Percentiles rank a stretch among this genome's conserved stretches.
phyloP scores from a whole-genome alignment of 768 basidiomycete species.

The Phaffia tasmanica region DNA sequence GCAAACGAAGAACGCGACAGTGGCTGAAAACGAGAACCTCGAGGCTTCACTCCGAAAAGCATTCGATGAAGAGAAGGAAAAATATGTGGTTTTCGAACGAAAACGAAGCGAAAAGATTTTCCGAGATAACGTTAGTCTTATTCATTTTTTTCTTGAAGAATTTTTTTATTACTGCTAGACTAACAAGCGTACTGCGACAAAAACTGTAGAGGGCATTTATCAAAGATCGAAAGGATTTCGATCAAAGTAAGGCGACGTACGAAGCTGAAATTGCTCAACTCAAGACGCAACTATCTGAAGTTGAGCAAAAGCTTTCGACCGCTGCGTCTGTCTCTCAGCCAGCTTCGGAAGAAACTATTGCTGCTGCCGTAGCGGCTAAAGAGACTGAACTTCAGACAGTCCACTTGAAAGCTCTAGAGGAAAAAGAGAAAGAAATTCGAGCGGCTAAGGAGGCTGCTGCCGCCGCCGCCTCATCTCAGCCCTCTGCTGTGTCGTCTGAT shows the following conservation, averaged over 20 bases:
- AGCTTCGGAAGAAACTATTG: background rate
- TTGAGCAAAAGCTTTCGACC: conserved; percentile 7
- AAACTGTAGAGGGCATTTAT: background rate
- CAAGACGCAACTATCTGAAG: background rate
- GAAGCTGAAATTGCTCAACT: background rate
- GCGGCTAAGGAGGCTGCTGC: conserved; percentile 4
- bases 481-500: background rate
- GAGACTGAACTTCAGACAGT: background rate
- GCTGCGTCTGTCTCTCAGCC: conserved; percentile 4
- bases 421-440: conserved; percentile 1
- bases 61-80: conserved; percentile 14
- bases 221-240: conserved; percentile 3
- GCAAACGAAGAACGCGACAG: no score
- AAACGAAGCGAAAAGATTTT: conserved; percentile 11
- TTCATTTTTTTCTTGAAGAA: background rate
- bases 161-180: background rate
- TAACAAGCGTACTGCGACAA: background rate
- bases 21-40: no score
- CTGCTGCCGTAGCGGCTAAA: conserved; percentile 1
- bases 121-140: conserved; percentile 2
- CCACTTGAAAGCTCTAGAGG: conserved; percentile 2
- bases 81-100: conserved; percentile 4
- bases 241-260: background rate
- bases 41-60: no score
- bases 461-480: background rate